Evolutionary conservation across 768 basidiomycete species (phyloP), one percentile per base, ranked within the genome.

Genomic region (Stropharia rugosoannulata): DNA sequence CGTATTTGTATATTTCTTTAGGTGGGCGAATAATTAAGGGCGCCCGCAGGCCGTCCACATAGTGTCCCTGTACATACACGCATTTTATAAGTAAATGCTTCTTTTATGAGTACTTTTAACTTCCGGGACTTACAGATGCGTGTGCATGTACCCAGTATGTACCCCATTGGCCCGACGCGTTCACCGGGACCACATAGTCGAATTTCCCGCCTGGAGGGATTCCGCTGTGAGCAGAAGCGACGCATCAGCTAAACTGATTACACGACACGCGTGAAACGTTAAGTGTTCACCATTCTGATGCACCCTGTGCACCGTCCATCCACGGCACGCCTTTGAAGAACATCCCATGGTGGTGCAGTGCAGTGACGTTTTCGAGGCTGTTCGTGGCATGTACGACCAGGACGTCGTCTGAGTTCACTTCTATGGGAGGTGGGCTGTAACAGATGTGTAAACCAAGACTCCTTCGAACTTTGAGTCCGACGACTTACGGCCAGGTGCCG

Each of bases 261-360:
- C 22, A 22, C 22, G 22, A 22, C 22, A 22, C 22, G 22, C 22
- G 22, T 22, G 22, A 22, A 22, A 22, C 22, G 22, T 1, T 4
- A 22, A 22, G 22, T 22, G 22, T 8, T 47, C 68, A 90, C 91
- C 94, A 98, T 75, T 98, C 92, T 0, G 89, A 81, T 38, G 94
- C 84, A 5, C 79, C 84, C 32, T 82, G 70, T 0, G 96, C 93
- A 37, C 96, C 96, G 69, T 98, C 96, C 78, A 87, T 88, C 86
- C 90, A 97, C 15, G 84, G 81, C 0, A 89, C 81, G 1, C 82
- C 80, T 68, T 95, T 95, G 79, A 97, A 94, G 74, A 85, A 94
- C 88, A 96, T 92, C 59, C 96, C 96, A 72, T 97, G 95, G 66
- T 95, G 89, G 69, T 98, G 96, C 13, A 98, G 73, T 0, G 87